Evolutionary conservation across 2,329 filamentous ascomycete genomes (phyloP).

Genomic region (Phyllosticta capitalensis): DNA sequence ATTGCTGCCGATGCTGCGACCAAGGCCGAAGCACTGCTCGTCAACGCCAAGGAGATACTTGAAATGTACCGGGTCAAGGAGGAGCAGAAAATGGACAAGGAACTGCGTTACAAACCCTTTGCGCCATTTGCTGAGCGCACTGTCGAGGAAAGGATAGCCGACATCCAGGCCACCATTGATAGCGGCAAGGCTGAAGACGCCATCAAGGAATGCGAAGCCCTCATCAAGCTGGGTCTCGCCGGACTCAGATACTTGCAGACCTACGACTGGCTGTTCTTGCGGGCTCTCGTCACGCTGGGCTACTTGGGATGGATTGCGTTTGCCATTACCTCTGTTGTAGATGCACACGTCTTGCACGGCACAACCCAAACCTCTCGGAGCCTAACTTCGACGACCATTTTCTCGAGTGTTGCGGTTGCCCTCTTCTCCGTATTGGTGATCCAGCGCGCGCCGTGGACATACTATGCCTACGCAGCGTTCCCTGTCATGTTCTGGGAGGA

Average conservation of each 20-base stretch:
- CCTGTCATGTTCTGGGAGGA: slow-evolving; percentile 96
- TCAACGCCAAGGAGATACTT: slow-evolving; percentile 77
- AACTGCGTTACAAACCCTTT: slow-evolving; percentile 72
- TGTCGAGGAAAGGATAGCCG: slow-evolving; percentile 55
- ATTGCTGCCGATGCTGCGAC: slow-evolving; percentile 60
- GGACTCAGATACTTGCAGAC: slow-evolving; percentile 92
- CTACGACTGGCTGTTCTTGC: slow-evolving; percentile 94
- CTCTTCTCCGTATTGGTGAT: slow-evolving; percentile 72
- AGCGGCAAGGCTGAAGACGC: slow-evolving; percentile 61
- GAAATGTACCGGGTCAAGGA: slow-evolving; percentile 98
- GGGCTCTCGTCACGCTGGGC: slow-evolving; percentile 77
- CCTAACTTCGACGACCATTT: slow-evolving; percentile 50
- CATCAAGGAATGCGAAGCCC: slow-evolving; percentile 64
- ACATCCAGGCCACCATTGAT: slow-evolving; percentile 60
- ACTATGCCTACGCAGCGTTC: slow-evolving; percentile 88
- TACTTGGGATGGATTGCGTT: slow-evolving; percentile 96
- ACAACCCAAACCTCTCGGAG: slow-evolving; percentile 56
- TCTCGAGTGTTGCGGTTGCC: slow-evolving; percentile 64
- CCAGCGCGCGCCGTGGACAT: slow-evolving; percentile 70
- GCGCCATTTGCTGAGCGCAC: slow-evolving; percentile 56
- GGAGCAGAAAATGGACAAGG: slow-evolving; percentile 63
- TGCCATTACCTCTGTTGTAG: slow-evolving; percentile 77
- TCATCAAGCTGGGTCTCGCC: slow-evolving; percentile 68
- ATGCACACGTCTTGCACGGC: slow-evolving; percentile 74
- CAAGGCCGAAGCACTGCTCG: slow-evolving; percentile 75